Evolutionary conservation across 257 asterid genomes (phyloP).

Genomic region (Przewalskia tangutica): DNA sequence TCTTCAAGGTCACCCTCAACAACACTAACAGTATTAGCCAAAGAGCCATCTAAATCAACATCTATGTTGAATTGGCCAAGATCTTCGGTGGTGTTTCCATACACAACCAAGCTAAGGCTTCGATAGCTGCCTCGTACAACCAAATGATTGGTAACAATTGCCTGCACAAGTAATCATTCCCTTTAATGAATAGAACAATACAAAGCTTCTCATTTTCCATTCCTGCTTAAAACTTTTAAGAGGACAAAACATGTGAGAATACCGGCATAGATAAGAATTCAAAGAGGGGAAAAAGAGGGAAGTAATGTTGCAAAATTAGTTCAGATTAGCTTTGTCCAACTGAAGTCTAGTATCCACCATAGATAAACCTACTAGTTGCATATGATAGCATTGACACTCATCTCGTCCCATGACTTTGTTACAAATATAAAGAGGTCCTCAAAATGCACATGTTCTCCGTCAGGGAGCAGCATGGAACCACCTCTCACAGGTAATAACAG

Average conservation of each 20-base stretch:
- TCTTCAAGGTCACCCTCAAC: slow-evolving; percentile 89
- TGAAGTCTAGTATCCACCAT: background rate
- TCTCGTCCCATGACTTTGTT: background rate
- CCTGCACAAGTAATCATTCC: slow-evolving; percentile 37
- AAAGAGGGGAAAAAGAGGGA: background rate
- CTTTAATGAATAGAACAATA: background rate
- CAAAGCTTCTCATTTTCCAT: background rate
- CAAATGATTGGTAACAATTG: slow-evolving; percentile 83
- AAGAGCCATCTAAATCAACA: slow-evolving; percentile 77
- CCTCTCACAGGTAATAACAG: background rate
- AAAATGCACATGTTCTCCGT: background rate
- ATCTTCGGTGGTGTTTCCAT: slow-evolving; percentile 92
- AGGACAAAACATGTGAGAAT: background rate
- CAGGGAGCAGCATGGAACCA: background rate
- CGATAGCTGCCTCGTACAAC: slow-evolving; percentile 96
- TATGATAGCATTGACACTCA: background rate
- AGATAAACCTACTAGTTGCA: background rate
- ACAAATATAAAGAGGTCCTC: background rate
- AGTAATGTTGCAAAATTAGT: background rate
- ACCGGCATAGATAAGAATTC: background rate
- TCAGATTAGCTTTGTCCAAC: background rate
- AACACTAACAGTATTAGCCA: slow-evolving; percentile 60
- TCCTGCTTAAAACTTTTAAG: background rate
- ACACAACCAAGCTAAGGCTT: slow-evolving; percentile 90
- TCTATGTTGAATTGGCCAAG: slow-evolving; percentile 90